Evolutionary conservation across 2,329 filamentous ascomycete species (phyloP).

Genomic region (Orbilia blumenaviensis): DNA sequence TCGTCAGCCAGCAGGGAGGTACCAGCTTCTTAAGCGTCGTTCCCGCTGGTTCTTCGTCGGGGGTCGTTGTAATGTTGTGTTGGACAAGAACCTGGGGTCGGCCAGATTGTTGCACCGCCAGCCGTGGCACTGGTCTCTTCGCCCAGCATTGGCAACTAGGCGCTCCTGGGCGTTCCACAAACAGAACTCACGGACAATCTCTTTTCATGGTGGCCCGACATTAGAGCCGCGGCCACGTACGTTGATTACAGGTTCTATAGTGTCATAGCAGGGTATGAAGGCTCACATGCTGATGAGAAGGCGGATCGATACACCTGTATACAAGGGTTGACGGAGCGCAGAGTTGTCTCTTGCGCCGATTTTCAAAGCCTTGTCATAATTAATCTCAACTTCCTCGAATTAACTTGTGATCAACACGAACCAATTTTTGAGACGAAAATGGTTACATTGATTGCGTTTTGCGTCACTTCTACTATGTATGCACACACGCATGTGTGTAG

Average conservation of each 20-base stretch:
- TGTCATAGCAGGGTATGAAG: background rate
- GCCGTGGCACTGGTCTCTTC: background rate
- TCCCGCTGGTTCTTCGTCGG: background rate
- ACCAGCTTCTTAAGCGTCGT: background rate
- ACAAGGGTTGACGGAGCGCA: no score
- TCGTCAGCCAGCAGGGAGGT: background rate
- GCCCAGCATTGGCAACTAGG: background rate
- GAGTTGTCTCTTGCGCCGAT: no score
- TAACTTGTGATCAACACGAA: no score
- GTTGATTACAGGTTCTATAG: background rate
- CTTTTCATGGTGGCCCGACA: background rate
- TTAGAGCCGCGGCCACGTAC: background rate
- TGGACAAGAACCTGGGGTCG: conserved; percentile 2
- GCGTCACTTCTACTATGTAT: no score
- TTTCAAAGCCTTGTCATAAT: no score
- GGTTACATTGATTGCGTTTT: no score
- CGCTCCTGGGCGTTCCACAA: background rate
- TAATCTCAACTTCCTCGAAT: no score
- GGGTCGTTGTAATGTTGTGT: background rate
- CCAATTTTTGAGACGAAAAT: no score
- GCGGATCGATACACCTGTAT: background rate
- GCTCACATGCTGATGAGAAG: background rate
- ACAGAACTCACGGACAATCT: background rate
- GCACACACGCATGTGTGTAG: no score
- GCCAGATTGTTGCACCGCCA: conserved; percentile 26